Base-by-base conservation (phyloP, 2,329 filamentous ascomycete species). In the Colletotrichum sp. region DNA sequence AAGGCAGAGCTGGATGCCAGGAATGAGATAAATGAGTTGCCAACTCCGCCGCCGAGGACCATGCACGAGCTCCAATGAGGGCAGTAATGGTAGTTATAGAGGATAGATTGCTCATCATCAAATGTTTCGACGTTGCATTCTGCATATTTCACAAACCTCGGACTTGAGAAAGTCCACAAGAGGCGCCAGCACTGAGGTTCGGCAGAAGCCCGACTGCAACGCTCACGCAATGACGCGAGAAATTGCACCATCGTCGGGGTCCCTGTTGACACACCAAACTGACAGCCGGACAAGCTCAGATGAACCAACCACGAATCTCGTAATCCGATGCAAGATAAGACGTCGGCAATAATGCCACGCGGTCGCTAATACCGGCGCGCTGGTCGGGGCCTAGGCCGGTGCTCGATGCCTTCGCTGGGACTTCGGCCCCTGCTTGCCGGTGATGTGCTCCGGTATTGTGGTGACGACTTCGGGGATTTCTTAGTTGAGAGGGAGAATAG, bases 391-490 rank as follows among this genome's bases (percentile, higher is more conserved):
- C 29, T 34, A 30, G 61, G n/a, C 29, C 61, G 22, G n/a, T 36
- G 25, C 22, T 25, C 2, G 44, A n/a, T 29, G 69, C 30, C 11
- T 11, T 57, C 27, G 39, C 39, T 19, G 16, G 55, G 25, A 29
- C 12, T 52, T 9, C 7, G 22, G 36, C 32, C 65, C 34, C 39
- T 12, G 36, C 2, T 22, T 15, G 57, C 30, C 29, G 57, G 64
- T 69, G 71, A 73, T 73, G 71, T 73, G 71, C 65, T 73, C 36
- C 57, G 22, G n/a, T 69, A 25, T 52, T 29, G 36, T 15, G 55
- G 19, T 73, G 71, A 63, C 65, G 65, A 73, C 64, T 73, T 73
- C 8, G 9, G 19, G 3, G 6, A 39, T 25, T 34, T 15, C n/a
- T 22, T n/a, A 8, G 8, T 30, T 30, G 3, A 8, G 27, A 22